A percentile compares a stretch with the other conserved stretches of the same genome.
Evolutionary conservation across 2,329 filamentous ascomycete species (phyloP).

Genomic region (Fusarium virguliforme): DNA sequence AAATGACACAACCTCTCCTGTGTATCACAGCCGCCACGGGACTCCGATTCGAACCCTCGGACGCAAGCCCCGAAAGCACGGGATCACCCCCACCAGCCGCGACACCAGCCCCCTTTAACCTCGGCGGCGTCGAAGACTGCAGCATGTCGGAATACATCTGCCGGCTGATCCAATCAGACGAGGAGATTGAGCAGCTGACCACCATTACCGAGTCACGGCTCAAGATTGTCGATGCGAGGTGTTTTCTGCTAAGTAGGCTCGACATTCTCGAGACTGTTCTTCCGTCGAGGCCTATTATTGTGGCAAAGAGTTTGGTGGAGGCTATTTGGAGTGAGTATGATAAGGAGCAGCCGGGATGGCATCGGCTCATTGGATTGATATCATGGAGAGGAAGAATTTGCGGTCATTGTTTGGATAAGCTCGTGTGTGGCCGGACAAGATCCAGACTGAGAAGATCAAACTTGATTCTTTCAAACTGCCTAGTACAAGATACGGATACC

Average conservation of each 20-base stretch:
- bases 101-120: not conserved
- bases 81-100: not conserved
- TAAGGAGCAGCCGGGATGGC: slow-evolving; percentile 16
- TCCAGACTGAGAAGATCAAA: not conserved
- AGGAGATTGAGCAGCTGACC: slow-evolving; percentile 29
- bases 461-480: not conserved
- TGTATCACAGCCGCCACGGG: slow-evolving; percentile 57
- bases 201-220: slow-evolving; percentile 20
- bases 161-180: slow-evolving; percentile 31
- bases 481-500: not conserved
- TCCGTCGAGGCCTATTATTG: slow-evolving; percentile 32
- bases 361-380: slow-evolving; percentile 44
- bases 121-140: slow-evolving; percentile 26
- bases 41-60: slow-evolving; percentile 39
- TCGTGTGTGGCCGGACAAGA: not conserved
- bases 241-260: slow-evolving; percentile 25
- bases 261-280: slow-evolving; percentile 33
- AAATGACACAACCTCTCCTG: slow-evolving; percentile 56
- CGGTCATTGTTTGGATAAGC: slow-evolving; percentile 44
- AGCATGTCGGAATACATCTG: slow-evolving; percentile 37
- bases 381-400: slow-evolving; percentile 46
- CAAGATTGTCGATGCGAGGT: slow-evolving; percentile 30
- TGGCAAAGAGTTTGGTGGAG: slow-evolving; percentile 37
- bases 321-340: slow-evolving; percentile 46
- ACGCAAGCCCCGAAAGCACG: not conserved